Evolutionary conservation across 164 flowering plant species (phyloP).

Genomic region (Amborella trichopoda): DNA sequence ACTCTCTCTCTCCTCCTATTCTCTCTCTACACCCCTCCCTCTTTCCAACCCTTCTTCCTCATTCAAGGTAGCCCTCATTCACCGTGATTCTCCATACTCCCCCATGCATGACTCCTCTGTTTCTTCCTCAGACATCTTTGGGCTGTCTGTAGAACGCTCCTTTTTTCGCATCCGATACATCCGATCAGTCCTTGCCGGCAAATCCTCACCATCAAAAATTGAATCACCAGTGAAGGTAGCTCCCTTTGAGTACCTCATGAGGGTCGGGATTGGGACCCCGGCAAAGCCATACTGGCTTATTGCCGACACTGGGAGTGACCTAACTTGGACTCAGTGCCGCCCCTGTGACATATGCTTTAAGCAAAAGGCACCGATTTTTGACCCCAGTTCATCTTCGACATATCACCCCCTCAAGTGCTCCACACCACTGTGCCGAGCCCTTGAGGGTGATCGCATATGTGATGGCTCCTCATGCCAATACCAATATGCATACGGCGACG

Average conservation of each 20-base stretch:
- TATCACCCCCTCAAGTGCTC: conserved; percentile 28
- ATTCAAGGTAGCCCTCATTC: too few relatives aligned
- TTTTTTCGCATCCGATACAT: too few relatives aligned
- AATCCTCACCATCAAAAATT: too few relatives aligned
- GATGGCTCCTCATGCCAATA: conserved; percentile 46
- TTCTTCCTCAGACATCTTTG: too few relatives aligned
- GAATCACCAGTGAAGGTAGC: too few relatives aligned
- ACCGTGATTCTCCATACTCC: too few relatives aligned
- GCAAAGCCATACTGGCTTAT: conserved; percentile 57
- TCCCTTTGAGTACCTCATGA: conserved; percentile 78
- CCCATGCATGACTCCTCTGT: too few relatives aligned
- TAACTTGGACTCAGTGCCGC: conserved; percentile 70
- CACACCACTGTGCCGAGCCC: conserved; percentile 35
- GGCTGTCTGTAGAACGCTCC: too few relatives aligned
- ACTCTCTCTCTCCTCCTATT: too few relatives aligned
- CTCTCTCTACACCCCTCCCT: too few relatives aligned
- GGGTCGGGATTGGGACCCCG: conserved; percentile 65
- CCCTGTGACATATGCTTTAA: conserved; percentile 34
- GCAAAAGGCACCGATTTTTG: conserved; percentile 55
- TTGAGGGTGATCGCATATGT: conserved; percentile 48
- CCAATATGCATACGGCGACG: conserved; percentile 69
- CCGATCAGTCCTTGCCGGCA: too few relatives aligned
- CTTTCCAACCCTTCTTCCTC: too few relatives aligned
- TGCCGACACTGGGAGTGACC: conserved; percentile 76
- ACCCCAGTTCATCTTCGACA: conserved; percentile 51